Base-by-base conservation (phyloP, 345 rosid genomes). In the Eucalyptus regnans region DNA sequence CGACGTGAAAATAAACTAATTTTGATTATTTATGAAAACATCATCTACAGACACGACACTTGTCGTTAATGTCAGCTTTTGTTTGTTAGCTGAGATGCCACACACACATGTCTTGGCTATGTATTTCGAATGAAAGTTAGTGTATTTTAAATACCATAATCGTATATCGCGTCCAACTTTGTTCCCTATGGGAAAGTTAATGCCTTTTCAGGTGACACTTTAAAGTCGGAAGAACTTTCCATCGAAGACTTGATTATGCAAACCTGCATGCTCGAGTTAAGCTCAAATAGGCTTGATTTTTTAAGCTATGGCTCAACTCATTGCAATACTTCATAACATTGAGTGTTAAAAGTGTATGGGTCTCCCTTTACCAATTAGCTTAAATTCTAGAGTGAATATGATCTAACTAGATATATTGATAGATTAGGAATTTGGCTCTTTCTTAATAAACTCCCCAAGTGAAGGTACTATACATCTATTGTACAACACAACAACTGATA, bases 11-110 rank as follows among this genome's bases (percentile, higher is more conserved):
- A 58, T 25, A 9, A 25, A 58, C 1, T 58, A 9, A 58, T 58
- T 58, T 58, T 58, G 64, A 58, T 58, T 58, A 11, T 9, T 58
- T 25, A 58, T 2, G 64, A 14, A 58, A 23, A 29, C 64, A 58
- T 25, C 16, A 6, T 29, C 71, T 13, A 52, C 20, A 52, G 76
- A 64, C 37, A 64, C 2, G 2, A 64, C 76, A 64, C 76, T 64
- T 6, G 5, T 1, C 2, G 3, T n/a, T n/a, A 13, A 64, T 14
- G 3, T n/a, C 5, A n/a, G 20, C 9, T 15, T 64, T 64, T n/a
- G 17, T n/a, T 64, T 64, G 37, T 13, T 17, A 14, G 15, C 1
- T 64, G 15, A 60, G 68, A 7, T n/a, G 37, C 17, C 17, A n/a
- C 10, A 1, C 12, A 12, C 31, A 22, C 27, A 5, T 7, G n/a